phyloP scores from a whole-genome alignment of 306 rosid species.

The Lotus japonicus region DNA sequence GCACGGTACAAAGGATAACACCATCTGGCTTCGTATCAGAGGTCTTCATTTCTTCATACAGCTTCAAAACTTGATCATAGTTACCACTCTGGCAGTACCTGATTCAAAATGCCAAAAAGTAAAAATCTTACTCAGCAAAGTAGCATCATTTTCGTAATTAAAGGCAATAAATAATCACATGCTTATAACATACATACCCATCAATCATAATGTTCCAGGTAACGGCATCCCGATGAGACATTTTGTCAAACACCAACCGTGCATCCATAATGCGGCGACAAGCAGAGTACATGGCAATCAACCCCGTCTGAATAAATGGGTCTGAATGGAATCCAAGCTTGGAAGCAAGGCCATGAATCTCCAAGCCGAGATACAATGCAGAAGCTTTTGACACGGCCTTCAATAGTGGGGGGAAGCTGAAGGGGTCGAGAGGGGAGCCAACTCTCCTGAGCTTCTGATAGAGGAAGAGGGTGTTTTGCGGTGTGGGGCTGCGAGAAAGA shows the following conservation, averaged over 20 bases:
- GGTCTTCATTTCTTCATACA: conserved; percentile 68
- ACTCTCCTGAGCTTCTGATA: conserved; percentile 48
- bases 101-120: conserved; percentile 14
- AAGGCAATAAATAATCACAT: background rate
- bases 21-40: conserved; percentile 47
- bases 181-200: conserved; percentile 44
- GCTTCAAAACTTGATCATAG: conserved; percentile 47
- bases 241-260: conserved; percentile 69
- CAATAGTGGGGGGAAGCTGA: conserved; percentile 69
- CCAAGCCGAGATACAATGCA: conserved; percentile 46
- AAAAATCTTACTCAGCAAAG: background rate
- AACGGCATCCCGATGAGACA: conserved; percentile 66
- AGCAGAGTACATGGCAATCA: conserved; percentile 57
- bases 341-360: conserved; percentile 61
- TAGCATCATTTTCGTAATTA: background rate
- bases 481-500: conserved; percentile 44
- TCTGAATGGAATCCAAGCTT: conserved; percentile 65
- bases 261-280: conserved; percentile 62
- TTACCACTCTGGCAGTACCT: conserved; percentile 65
- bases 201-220: conserved; percentile 80
- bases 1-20: conserved; percentile 53
- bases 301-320: conserved; percentile 66
- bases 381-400: conserved; percentile 51
- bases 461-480: conserved; percentile 45
- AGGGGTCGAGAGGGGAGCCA: conserved; percentile 41